These are phyloP conservation scores for Wallacemonas collosoma DNA, from an alignment of 208 protist species.

Conservation along the genomic window DNA sequence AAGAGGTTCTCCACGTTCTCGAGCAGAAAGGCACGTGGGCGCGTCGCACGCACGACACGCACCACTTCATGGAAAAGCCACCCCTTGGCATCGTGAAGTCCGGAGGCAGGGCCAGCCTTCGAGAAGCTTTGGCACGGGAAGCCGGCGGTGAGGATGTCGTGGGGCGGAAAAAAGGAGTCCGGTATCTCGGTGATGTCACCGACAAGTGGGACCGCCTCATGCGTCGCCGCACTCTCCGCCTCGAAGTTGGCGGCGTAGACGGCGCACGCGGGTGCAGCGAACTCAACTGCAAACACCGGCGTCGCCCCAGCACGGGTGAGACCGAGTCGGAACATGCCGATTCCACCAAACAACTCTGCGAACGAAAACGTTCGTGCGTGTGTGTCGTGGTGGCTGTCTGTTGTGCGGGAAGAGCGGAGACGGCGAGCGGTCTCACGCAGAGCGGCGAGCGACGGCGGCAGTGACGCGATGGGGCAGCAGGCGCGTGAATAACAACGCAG, in stretches of 20 bases:
- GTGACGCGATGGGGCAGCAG: constrained; percentile 30
- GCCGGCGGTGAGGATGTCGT: constrained; percentile 79
- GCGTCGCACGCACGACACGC: constrained; percentile 47
- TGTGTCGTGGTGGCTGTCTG: no score
- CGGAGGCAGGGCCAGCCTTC: constrained; percentile 48
- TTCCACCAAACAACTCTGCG: constrained; percentile 88
- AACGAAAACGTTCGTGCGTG: constrained; percentile 21
- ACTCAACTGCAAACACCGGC: constrained; percentile 73
- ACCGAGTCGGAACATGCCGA: constrained; percentile 82
- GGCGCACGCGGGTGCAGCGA: constrained; percentile 34
- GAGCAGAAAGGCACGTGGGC: constrained; percentile 66
- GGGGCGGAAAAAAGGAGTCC: constrained; percentile 49
- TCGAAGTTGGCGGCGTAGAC: constrained; percentile 67
- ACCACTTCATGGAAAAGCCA: constrained; percentile 81
- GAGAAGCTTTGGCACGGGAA: constrained; percentile 90
- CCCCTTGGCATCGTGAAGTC: constrained; percentile 57
- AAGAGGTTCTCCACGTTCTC: constrained; percentile 83
- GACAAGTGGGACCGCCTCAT: constrained; percentile 22
- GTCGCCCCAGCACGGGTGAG: constrained; percentile 59
- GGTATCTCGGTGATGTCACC: constrained; percentile 78
- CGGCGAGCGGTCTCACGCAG: constrained; percentile 14
- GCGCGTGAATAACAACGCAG: constrained; percentile 52
- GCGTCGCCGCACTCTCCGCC: neutral
- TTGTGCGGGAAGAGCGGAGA: neutral
- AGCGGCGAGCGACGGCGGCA: constrained; percentile 38